Evolutionary conservation across 1,284 basidiomycete genomes (phyloP).

Genomic region (Prillingera fragicola): DNA sequence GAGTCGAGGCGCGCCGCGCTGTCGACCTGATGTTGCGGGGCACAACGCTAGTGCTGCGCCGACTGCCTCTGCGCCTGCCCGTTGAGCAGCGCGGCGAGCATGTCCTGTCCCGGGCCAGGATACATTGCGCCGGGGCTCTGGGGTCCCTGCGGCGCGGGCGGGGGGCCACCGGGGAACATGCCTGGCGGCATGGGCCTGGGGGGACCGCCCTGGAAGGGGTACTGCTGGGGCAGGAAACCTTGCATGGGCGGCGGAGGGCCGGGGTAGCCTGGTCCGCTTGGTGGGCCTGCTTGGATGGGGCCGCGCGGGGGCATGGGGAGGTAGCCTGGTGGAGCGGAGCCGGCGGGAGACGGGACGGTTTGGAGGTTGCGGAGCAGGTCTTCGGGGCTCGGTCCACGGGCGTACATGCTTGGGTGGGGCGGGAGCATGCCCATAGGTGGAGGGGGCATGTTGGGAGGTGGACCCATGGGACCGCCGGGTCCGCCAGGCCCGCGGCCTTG

Average conservation of each 20-base stretch:
- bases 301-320: conserved; percentile 6
- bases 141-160: background rate
- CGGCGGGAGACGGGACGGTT: background rate
- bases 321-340: conserved; percentile 4
- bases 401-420: conserved; percentile 16
- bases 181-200: conserved; percentile 1
- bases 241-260: conserved; percentile 12
- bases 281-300: background rate
- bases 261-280: conserved; percentile 1
- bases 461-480: background rate
- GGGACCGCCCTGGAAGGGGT: conserved; percentile 7
- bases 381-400: conserved; percentile 13
- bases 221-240: conserved; percentile 18
- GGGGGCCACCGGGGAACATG: conserved; percentile 1
- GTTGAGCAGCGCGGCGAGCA: conserved; percentile 34
- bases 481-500: conserved; percentile 9
- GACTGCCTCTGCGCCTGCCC: conserved; percentile 9
- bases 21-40: background rate
- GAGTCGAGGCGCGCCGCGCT: background rate
- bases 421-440: conserved; percentile 21
- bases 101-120: conserved; percentile 33
- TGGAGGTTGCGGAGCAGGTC: conserved; percentile 23
- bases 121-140: conserved; percentile 1
- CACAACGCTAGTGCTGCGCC: background rate
- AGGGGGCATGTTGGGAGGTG: too few species aligned